These are phyloP conservation scores for Pseudocercospora ulei DNA, from an alignment of 2,329 filamentous ascomycete genomes.

Conservation along the genomic window DNA sequence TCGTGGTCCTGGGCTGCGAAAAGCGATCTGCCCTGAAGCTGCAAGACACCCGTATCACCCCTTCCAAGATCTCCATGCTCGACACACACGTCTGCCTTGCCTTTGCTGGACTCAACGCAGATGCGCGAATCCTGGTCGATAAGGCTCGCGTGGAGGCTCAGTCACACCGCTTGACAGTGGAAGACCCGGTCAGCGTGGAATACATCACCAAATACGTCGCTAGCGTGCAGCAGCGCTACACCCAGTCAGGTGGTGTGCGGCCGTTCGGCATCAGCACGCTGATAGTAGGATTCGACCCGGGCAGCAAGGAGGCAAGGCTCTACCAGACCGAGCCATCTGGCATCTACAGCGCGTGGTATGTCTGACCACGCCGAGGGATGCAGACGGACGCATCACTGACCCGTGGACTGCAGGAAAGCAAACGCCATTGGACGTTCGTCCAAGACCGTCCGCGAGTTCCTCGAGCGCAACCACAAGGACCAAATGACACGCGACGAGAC, in stretches of 20 bases:
- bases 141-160: conserved; percentile 96
- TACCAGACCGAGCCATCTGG: conserved; percentile 99
- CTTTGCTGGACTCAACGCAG: conserved; percentile 93
- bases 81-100: conserved; percentile 94
- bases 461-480: conserved; percentile 97
- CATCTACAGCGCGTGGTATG: conserved; percentile 96
- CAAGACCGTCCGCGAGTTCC: conserved; percentile 97
- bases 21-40: conserved; percentile 99
- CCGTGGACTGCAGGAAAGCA: conserved; percentile 64
- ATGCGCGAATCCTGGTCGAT: conserved; percentile 95
- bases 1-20: conserved; percentile 94
- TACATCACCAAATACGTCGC: conserved; percentile 99
- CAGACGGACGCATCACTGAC: conserved; percentile 14
- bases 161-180: conserved; percentile 90
- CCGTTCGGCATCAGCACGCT: conserved; percentile 98
- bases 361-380: conserved; percentile 15
- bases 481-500: conserved; percentile 94
- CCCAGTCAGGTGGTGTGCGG: conserved; percentile 92
- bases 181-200: conserved; percentile 94
- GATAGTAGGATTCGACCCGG: conserved; percentile 96
- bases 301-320: conserved; percentile 74
- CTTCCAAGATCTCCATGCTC: conserved; percentile 93
- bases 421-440: conserved; percentile 96
- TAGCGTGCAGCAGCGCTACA: conserved; percentile 96
- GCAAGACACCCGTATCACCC: conserved; percentile 97